These are phyloP conservation scores for Williopsis jadinii DNA, from an alignment of 1,139 yeast genomes.

Conservation along the genomic window DNA sequence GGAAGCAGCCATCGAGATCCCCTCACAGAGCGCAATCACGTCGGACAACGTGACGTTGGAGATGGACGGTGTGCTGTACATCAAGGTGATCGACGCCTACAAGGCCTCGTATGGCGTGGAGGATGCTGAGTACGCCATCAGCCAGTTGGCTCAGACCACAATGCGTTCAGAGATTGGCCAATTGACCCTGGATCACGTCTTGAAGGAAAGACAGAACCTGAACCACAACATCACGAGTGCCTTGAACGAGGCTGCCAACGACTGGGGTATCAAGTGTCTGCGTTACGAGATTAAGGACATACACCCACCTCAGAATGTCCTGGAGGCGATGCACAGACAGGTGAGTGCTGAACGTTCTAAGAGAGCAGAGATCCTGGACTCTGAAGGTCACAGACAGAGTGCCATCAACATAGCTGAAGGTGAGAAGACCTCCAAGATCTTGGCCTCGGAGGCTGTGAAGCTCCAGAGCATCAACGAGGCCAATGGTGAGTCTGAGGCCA, in stretches of 20 bases:
- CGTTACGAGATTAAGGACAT: conserved; percentile 86
- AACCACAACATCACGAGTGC: conserved; percentile 71
- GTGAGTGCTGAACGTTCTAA: conserved; percentile 83
- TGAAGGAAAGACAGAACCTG: conserved; percentile 66
- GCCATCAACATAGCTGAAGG: conserved; percentile 83
- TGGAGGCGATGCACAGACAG: conserved; percentile 88
- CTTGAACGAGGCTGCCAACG: conserved; percentile 77
- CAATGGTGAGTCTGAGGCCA: conserved; percentile 64
- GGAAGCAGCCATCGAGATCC: conserved; percentile 79
- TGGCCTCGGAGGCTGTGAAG: conserved; percentile 65
- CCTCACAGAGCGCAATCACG: conserved; percentile 79
- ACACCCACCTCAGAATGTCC: conserved; percentile 81
- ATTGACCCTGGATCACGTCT: conserved; percentile 67
- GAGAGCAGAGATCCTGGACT: conserved; percentile 79
- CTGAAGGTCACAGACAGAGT: conserved; percentile 77
- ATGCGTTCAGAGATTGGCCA: conserved; percentile 89
- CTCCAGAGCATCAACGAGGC: conserved; percentile 60
- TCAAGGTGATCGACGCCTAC: conserved; percentile 73
- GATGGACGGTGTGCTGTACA: conserved; percentile 76
- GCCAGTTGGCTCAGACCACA: conserved; percentile 84
- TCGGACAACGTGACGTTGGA: conserved; percentile 81
- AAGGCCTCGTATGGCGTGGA: conserved; percentile 88
- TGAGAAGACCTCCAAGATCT: conserved; percentile 58
- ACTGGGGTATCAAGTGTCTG: conserved; percentile 82
- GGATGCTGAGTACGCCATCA: conserved; percentile 78